These are phyloP conservation scores for Polygonum maritimum DNA, from an alignment of 148 eudicot species.

Conservation along the genomic window DNA sequence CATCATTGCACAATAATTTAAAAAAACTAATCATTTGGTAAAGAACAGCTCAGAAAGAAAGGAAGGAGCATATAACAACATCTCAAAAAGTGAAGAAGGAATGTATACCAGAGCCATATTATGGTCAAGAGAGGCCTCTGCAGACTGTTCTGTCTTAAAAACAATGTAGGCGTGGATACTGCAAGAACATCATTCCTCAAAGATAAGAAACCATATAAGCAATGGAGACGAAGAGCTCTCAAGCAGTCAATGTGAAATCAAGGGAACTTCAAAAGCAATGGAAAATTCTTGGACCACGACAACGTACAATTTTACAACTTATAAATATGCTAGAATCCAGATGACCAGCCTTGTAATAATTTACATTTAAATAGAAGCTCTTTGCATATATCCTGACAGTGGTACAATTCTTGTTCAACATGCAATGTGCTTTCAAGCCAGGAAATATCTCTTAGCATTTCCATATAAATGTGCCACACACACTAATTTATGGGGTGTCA, in stretches of 20 bases:
- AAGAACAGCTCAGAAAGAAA: not conserved
- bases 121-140: slow-evolving; percentile 76
- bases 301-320: not conserved
- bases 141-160: slow-evolving; percentile 72
- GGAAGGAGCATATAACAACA: too few relatives aligned
- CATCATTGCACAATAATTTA: not conserved
- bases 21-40: not conserved
- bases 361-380: not conserved
- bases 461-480: not conserved
- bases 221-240: not conserved
- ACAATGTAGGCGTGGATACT: slow-evolving; percentile 90
- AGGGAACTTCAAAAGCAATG: not conserved
- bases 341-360: not conserved
- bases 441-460: not conserved
- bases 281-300: not conserved
- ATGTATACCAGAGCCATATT: slow-evolving; percentile 86
- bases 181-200: slow-evolving; percentile 12
- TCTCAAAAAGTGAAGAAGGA: not conserved
- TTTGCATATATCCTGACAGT: not conserved
- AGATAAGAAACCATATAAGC: not conserved
- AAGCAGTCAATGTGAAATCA: not conserved
- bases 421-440: not conserved
- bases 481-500: not conserved
- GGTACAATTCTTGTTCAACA: not conserved
- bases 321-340: not conserved